A percentile compares a stretch with the other conserved stretches of the same genome.
phyloP scores from a whole-genome alignment of 2,329 filamentous ascomycete species.

The Phyllosticta citriasiana region DNA sequence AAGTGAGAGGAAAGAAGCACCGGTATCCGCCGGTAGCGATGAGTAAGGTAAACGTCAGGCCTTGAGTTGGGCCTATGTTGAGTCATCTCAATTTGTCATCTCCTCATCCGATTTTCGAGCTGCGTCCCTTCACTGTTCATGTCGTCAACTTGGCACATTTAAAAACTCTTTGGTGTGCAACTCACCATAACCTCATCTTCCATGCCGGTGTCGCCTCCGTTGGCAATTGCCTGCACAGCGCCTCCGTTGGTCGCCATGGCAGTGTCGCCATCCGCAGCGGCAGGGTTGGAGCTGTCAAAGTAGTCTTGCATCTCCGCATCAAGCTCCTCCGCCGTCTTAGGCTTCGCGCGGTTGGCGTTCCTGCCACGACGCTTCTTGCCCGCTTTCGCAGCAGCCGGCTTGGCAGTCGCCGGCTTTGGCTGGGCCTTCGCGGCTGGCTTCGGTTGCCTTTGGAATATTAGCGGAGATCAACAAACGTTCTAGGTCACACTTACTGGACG shows the following conservation, averaged over 20 bases:
- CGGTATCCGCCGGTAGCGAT: neutral
- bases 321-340: constrained; percentile 89
- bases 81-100: constrained; percentile 8
- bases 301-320: constrained; percentile 98
- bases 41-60: neutral
- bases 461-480: constrained; percentile 16
- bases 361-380: constrained; percentile 38
- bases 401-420: constrained; percentile 67
- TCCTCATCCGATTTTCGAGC: constrained; percentile 1
- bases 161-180: neutral
- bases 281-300: constrained; percentile 48
- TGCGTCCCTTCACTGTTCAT: constrained; percentile 6
- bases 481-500: constrained; percentile 52
- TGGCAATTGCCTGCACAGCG: constrained; percentile 35
- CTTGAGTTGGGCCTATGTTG: neutral
- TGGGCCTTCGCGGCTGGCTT: constrained; percentile 46
- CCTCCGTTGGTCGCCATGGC: constrained; percentile 36
- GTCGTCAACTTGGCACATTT: neutral
- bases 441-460: constrained; percentile 46
- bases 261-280: constrained; percentile 34
- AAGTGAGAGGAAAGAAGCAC: neutral
- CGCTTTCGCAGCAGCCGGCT: constrained; percentile 44
- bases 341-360: constrained; percentile 52
- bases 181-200: constrained; percentile 30
- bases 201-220: constrained; percentile 28